A percentile compares a stretch with the other conserved stretches of the same genome.
phyloP scores from a whole-genome alignment of 2,329 filamentous ascomycete genomes.

The Ambrosiella cleistominuta region DNA sequence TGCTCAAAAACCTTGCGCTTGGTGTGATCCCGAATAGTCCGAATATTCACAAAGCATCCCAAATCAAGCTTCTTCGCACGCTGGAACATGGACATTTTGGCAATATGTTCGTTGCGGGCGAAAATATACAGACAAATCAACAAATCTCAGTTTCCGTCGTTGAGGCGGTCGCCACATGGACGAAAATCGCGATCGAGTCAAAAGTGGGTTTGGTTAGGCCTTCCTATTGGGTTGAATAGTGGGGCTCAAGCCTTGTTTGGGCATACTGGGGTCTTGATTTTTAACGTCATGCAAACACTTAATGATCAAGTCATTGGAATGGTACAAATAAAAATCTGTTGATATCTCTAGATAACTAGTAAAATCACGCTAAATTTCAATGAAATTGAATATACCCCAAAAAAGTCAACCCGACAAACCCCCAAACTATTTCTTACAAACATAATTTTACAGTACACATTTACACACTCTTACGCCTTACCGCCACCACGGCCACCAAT shows the following conservation, averaged over 20 bases:
- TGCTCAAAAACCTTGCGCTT: constrained; percentile 87
- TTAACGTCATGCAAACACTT: neutral
- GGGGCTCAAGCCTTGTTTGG: neutral
- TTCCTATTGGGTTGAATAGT: neutral
- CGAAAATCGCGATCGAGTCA: neutral
- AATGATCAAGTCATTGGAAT: too few relatives aligned
- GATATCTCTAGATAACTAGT: too few relatives aligned
- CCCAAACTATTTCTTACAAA: neutral
- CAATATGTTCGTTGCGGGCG: constrained; percentile 2
- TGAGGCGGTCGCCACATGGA: neutral
- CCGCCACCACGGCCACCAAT: constrained; percentile 14
- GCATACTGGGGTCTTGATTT: neutral
- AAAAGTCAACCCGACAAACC: neutral
- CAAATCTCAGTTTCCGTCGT: neutral
- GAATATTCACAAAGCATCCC: constrained; percentile 71
- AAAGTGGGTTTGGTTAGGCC: constrained; percentile 1
- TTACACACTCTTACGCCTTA: constrained; percentile 5
- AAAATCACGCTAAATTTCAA: neutral
- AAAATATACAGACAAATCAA: neutral
- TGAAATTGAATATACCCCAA: neutral
- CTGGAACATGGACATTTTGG: constrained; percentile 59
- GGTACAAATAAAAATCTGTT: too few relatives aligned
- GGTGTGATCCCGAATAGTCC: constrained; percentile 81
- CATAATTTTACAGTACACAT: neutral
- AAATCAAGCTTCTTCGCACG: constrained; percentile 79